Evolutionary conservation across 805 yeast species (phyloP), one percentile per base, ranked within the genome.

Genomic region (Pichia scutulata): DNA sequence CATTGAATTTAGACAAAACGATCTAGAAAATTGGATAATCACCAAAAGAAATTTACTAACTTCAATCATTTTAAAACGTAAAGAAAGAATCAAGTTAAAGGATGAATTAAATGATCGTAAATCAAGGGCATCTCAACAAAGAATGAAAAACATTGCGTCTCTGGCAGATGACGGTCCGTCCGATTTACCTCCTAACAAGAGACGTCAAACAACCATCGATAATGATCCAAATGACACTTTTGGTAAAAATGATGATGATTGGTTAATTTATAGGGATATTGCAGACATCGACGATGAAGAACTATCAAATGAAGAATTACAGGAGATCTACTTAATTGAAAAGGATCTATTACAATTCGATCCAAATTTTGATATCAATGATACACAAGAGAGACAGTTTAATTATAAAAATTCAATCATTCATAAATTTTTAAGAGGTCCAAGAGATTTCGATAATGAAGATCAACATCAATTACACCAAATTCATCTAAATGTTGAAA

Each of bases 211-310:
- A 0, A 80, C 89, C 1, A 84, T 86, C 33, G 96, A 88, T 60
- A 88, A 87, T 57, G 97, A 89, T 64, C 95, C 95, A 16, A 88
- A 82, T 59, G 98, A 92, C 67, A 87, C 90, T 0, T 90, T 92
- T 67, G 98, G 97, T 50, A 90, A 96, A 2, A 82, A 89, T 60
- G 98, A 92, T 63, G 96, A 86, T 50, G 99, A 93, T 66, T 92
- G 97, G 97, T 80, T 85, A 22, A 82, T 89, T 18, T 92, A 92
- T 64, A 77, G 93, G 59, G 93, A 88, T 61, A 85, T 89, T 50
- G 79, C 88, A 19, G 80, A 77, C 55, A 83, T 75, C 18, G 84
- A 82, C 24, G 87, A 89, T 57, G 89, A 84, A 52, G 96, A 89
- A 57, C 78, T 79, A 33, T 84, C 86, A 54, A 96, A 85, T 51